Evolutionary conservation across 1,139 yeast species (phyloP).

Genomic region (Williopsis jadinii): DNA sequence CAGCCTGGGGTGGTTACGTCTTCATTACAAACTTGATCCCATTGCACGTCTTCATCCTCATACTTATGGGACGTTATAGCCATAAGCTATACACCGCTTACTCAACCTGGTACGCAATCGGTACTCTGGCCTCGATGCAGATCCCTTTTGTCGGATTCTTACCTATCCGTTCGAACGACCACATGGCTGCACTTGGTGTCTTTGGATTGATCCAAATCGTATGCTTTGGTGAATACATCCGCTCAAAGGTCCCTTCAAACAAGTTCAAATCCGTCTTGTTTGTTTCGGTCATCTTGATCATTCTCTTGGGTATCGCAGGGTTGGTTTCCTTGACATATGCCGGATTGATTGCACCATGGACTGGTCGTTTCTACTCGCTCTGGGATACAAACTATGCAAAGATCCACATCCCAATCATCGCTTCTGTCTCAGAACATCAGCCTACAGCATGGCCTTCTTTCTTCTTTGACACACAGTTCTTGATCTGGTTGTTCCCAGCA

Average conservation of each 20-base stretch:
- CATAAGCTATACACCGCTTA: constrained; percentile 83
- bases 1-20: constrained; percentile 99
- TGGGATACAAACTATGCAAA: constrained; percentile 99
- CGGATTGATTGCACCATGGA: constrained; percentile 98
- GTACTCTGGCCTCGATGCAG: constrained; percentile 97
- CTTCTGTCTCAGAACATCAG: constrained; percentile 98
- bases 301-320: constrained; percentile 59
- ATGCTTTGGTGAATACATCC: constrained; percentile 78
- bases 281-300: constrained; percentile 49
- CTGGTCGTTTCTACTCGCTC: constrained; percentile 95
- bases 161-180: constrained; percentile 96
- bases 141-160: constrained; percentile 97
- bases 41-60: constrained; percentile 82
- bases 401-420: constrained; percentile 97
- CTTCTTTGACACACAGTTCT: constrained; percentile 86
- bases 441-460: constrained; percentile 99
- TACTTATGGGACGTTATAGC: constrained; percentile 91
- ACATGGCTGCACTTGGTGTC: constrained; percentile 97
- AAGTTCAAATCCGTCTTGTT: constrained; percentile 71
- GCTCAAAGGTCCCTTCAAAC: constrained; percentile 61
- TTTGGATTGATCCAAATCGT: constrained; percentile 92
- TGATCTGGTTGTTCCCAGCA: constrained; percentile 98
- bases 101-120: constrained; percentile 94
- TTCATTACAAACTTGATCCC: constrained; percentile 98
- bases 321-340: constrained; percentile 76